Evolutionary conservation across 148 eudicot species (phyloP).

Genomic region (Cornus controversa): DNA sequence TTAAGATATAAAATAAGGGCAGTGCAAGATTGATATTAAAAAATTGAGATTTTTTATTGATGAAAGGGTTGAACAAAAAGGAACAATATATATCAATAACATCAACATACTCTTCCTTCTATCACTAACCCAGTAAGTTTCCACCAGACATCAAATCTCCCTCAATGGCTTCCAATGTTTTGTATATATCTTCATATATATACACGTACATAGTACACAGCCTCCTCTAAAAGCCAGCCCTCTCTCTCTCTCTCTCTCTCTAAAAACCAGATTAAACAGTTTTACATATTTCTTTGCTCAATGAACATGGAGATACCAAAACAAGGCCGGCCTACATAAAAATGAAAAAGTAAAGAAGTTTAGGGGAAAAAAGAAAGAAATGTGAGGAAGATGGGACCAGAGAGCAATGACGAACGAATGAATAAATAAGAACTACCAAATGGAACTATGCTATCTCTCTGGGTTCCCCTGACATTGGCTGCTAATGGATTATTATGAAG

Average conservation of each 20-base stretch:
- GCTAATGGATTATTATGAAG: constrained; percentile 36
- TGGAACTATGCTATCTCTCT: neutral
- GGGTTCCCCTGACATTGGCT: constrained; percentile 12
- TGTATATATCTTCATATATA: constrained; percentile 54
- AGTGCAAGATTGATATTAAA: constrained; percentile 10
- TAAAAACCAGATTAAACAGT: neutral
- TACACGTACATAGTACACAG: constrained; percentile 37
- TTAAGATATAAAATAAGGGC: too few species aligned
- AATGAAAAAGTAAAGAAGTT: constrained; percentile 4
- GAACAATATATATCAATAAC: constrained; percentile 33
- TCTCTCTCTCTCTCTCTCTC: constrained; percentile 8
- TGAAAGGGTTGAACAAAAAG: constrained; percentile 36
- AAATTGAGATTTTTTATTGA: constrained; percentile 40
- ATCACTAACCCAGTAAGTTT: constrained; percentile 43
- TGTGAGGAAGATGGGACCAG: constrained; percentile 14
- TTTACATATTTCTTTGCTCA: neutral
- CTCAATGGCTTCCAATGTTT: constrained; percentile 10
- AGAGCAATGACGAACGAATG: neutral
- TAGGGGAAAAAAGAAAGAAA: neutral
- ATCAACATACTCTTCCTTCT: constrained; percentile 34
- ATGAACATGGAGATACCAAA: constrained; percentile 7
- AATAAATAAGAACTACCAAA: neutral
- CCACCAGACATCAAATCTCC: constrained; percentile 34
- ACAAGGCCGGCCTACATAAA: constrained; percentile 11
- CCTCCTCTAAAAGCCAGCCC: constrained; percentile 39